These are phyloP conservation scores for Cutaneotrichosporon sp. DNA, from an alignment of 1,284 basidiomycete genomes.

Conservation along the genomic window DNA sequence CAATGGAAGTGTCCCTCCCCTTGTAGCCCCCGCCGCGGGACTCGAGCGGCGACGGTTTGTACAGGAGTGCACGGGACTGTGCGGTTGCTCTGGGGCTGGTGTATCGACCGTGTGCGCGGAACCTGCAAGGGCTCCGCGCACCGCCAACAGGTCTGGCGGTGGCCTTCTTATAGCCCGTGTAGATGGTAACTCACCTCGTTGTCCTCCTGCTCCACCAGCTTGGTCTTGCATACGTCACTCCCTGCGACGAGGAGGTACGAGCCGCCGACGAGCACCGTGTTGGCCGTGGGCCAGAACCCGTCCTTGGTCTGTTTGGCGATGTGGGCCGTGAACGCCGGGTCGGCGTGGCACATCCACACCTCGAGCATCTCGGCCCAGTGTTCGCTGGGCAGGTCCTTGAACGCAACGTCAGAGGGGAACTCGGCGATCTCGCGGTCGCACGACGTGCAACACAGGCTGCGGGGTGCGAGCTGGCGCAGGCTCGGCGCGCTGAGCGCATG, in stretches of 20 bases:
- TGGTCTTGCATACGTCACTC: conserved; percentile 60
- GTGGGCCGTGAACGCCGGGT: conserved; percentile 75
- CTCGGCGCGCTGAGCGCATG: conserved; percentile 43
- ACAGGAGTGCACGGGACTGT: conserved; percentile 47
- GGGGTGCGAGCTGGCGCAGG: conserved; percentile 39
- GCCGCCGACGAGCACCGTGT: conserved; percentile 77
- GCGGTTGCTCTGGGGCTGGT: conserved; percentile 72
- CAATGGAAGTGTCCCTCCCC: conserved; percentile 63
- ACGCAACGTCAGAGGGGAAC: conserved; percentile 61
- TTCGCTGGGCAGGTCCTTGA: conserved; percentile 86
- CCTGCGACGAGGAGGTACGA: conserved; percentile 78
- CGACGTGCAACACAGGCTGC: conserved; percentile 43
- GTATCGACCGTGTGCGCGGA: conserved; percentile 74
- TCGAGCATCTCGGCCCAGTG: conserved; percentile 97
- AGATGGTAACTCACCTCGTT: conserved; percentile 61
- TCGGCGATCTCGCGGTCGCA: conserved; percentile 70
- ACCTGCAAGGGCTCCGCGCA: conserved; percentile 49
- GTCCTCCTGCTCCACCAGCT: conserved; percentile 59
- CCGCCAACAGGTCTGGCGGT: conserved; percentile 71
- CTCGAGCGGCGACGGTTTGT: conserved; percentile 68
- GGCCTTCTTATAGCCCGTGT: conserved; percentile 72
- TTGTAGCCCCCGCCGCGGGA: conserved; percentile 78
- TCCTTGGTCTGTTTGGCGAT: conserved; percentile 65
- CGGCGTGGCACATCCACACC: conserved; percentile 96
- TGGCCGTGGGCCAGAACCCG: conserved; percentile 75